These are phyloP conservation scores for Paramecium pentaurelia DNA, from an alignment of 73 alveolate genomes.

Conservation along the genomic window DNA sequence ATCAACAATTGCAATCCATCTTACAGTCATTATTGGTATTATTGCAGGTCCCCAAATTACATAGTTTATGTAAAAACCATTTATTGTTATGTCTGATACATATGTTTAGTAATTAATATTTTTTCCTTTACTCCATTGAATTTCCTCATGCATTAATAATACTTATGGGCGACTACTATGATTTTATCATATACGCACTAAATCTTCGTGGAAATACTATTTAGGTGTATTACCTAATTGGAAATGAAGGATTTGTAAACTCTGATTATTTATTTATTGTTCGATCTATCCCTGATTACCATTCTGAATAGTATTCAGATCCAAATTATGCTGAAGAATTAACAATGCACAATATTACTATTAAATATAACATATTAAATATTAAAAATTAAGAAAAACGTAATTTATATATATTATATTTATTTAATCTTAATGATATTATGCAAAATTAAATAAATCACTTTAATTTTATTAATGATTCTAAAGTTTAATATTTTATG, in stretches of 20 bases:
- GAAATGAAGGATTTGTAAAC: slow-evolving; percentile 6
- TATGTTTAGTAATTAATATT: not conserved
- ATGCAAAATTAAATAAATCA: not conserved
- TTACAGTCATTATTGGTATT: not conserved
- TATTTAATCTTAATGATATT: not conserved
- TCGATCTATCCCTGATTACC: slow-evolving; percentile 6
- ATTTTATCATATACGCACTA: not conserved
- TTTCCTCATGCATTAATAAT: slow-evolving; percentile 26
- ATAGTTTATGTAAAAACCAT: slow-evolving; percentile 33
- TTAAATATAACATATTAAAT: not conserved
- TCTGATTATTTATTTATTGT: not conserved
- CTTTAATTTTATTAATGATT: not conserved
- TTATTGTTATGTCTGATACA: not conserved
- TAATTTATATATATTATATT: not conserved
- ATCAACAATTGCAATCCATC: slow-evolving; percentile 39
- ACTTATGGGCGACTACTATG: slow-evolving; percentile 32
- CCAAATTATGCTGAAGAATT: not conserved
- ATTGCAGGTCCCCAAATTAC: slow-evolving; percentile 26
- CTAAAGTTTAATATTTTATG: not conserved
- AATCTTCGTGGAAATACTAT: slow-evolving; percentile 22
- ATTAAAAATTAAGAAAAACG: not conserved
- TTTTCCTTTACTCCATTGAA: slow-evolving; percentile 21
- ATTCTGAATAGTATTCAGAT: slow-evolving; percentile 20
- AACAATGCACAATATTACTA: not conserved
- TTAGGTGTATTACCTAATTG: not conserved